These are phyloP conservation scores for Lactarius sanguifluus DNA, from an alignment of 768 basidiomycete genomes.

Conservation along the genomic window DNA sequence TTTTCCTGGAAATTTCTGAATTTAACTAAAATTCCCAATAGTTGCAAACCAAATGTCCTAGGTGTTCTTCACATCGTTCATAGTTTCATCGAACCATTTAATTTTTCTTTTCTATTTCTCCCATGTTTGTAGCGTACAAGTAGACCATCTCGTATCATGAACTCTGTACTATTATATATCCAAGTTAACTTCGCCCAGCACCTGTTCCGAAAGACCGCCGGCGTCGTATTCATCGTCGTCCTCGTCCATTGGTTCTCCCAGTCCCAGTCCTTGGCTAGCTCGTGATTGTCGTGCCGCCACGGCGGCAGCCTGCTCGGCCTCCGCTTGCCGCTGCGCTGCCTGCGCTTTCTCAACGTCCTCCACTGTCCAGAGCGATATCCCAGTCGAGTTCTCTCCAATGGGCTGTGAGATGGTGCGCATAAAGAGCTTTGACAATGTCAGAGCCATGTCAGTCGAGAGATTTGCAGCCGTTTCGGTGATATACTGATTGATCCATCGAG, in stretches of 20 bases:
- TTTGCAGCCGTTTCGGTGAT: conserved; percentile 99
- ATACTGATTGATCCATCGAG: conserved; percentile 98
- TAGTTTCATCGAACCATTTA: background rate
- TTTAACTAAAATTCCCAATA: background rate
- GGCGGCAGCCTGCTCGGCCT: conserved; percentile 48
- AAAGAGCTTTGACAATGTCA: conserved; percentile 92
- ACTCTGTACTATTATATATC: conserved; percentile 28
- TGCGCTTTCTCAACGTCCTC: conserved; percentile 89
- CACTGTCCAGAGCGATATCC: conserved; percentile 91
- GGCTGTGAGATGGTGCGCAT: conserved; percentile 99
- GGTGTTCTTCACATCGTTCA: conserved; percentile 10
- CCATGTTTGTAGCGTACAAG: conserved; percentile 11
- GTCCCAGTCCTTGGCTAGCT: conserved; percentile 33
- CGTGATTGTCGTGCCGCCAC: conserved; percentile 29
- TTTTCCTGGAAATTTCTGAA: background rate
- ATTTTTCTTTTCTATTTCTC: too few relatives aligned
- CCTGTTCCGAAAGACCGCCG: conserved; percentile 57
- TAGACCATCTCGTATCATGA: conserved; percentile 15
- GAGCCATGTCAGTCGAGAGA: conserved; percentile 96
- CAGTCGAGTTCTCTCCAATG: conserved; percentile 93
- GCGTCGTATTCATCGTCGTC: conserved; percentile 40
- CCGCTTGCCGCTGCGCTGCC: conserved; percentile 70
- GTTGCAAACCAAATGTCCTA: conserved; percentile 13
- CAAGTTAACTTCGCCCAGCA: conserved; percentile 58
- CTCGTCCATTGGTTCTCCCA: conserved; percentile 38